Conservation (phyloP, 2,329 filamentous ascomycete species). For the Scytalidium lignicola region DNA sequence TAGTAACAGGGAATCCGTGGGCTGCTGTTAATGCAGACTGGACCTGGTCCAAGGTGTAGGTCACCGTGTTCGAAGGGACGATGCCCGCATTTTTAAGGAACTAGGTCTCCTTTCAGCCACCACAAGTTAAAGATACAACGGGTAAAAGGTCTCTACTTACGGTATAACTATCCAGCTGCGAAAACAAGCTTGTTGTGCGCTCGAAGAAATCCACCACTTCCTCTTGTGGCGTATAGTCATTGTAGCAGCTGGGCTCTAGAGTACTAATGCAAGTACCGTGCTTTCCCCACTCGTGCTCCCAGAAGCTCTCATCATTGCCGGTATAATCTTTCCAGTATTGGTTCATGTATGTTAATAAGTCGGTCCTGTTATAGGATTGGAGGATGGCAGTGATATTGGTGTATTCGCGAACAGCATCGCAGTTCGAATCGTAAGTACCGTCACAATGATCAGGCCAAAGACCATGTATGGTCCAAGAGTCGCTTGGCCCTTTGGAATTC, state of each 20-base stretch:
- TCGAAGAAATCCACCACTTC: constrained; percentile 68
- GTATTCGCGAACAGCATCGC: constrained; percentile 57
- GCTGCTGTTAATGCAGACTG: constrained; percentile 36
- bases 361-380: constrained; percentile 44
- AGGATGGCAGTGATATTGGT: constrained; percentile 62
- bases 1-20: constrained; percentile 40
- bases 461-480: constrained; percentile 71
- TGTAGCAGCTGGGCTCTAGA: constrained; percentile 61
- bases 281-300: constrained; percentile 72
- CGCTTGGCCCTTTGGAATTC: constrained; percentile 44
- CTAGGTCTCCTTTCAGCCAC: constrained; percentile 17
- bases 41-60: constrained; percentile 39
- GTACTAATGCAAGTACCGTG: constrained; percentile 72
- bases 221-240: constrained; percentile 49
- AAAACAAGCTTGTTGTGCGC: constrained; percentile 60
- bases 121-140: not conserved
- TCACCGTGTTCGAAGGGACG: constrained; percentile 36
- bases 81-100: constrained; percentile 58
- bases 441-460: constrained; percentile 65
- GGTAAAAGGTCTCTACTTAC: constrained; percentile 26
- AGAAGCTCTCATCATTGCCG: constrained; percentile 59
- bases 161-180: constrained; percentile 59
- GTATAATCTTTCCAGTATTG: constrained; percentile 67
- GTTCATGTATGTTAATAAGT: constrained; percentile 61
- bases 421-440: constrained; percentile 62